Evolutionary conservation across 1,284 basidiomycete genomes (phyloP).

Genomic region (Flammula alnicola): DNA sequence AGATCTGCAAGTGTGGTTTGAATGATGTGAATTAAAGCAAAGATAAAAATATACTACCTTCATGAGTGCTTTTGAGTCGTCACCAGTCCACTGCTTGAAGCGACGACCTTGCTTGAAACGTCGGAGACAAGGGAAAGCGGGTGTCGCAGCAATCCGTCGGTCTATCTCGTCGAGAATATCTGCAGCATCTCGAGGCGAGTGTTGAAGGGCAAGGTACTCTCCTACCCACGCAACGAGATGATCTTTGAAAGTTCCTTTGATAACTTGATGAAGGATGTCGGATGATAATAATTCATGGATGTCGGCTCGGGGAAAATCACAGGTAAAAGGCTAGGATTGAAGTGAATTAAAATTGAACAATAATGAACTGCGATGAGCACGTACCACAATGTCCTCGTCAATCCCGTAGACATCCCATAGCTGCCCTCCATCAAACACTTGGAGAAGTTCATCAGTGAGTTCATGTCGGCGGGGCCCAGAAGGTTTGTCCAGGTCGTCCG

Average conservation of each 20-base stretch:
- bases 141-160: constrained; percentile 29
- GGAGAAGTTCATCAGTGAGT: constrained; percentile 15
- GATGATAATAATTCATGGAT: constrained; percentile 40
- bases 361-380: background rate
- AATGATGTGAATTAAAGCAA: background rate
- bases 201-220: constrained; percentile 30
- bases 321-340: constrained; percentile 39
- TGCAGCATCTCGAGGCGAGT: constrained; percentile 19
- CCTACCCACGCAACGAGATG: constrained; percentile 40
- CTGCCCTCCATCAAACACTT: constrained; percentile 5
- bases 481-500: too few species aligned
- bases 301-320: constrained; percentile 35
- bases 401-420: constrained; percentile 19
- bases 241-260: constrained; percentile 28
- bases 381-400: constrained; percentile 15
- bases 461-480: constrained; percentile 8
- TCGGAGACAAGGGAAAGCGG: constrained; percentile 25
- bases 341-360: background rate
- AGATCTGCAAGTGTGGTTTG: constrained; percentile 22
- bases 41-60: constrained; percentile 25
- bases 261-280: constrained; percentile 44
- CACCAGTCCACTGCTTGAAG: constrained; percentile 36
- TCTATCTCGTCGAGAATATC: constrained; percentile 38
- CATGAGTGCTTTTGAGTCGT: constrained; percentile 39
- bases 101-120: constrained; percentile 26